Evolutionary conservation across 2,329 filamentous ascomycete species (phyloP).

Genomic region (Sporothrix schenckii): DNA sequence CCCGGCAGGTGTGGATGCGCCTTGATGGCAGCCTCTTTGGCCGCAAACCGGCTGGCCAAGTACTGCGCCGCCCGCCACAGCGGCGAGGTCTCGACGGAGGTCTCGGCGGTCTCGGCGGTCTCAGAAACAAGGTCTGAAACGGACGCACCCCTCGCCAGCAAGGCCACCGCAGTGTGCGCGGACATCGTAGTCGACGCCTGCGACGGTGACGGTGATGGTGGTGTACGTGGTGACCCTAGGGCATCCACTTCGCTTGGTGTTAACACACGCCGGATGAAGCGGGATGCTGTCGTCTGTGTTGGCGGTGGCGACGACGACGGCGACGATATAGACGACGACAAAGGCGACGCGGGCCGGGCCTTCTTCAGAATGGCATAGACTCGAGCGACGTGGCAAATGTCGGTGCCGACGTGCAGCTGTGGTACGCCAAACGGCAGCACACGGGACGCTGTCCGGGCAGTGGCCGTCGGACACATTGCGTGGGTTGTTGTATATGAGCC

Average conservation of each 20-base stretch:
- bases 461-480: constrained; percentile 9
- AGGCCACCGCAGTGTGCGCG: constrained; percentile 24
- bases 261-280: constrained; percentile 55
- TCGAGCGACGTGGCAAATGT: constrained; percentile 72
- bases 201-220: background rate
- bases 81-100: constrained; percentile 14
- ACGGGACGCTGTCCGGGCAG: background rate
- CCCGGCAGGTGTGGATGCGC: constrained; percentile 60
- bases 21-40: constrained; percentile 76
- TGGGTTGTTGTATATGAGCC: background rate
- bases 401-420: constrained; percentile 69
- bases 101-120: background rate
- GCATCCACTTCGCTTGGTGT: constrained; percentile 45
- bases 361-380: constrained; percentile 60
- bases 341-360: background rate
- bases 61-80: constrained; percentile 48
- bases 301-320: constrained; percentile 31
- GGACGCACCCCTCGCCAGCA: constrained; percentile 18
- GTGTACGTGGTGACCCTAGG: background rate
- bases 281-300: constrained; percentile 44
- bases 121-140: background rate
- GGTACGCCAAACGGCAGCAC: constrained; percentile 61
- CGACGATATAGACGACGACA: background rate
- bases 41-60: constrained; percentile 61
- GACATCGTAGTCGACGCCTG: background rate